Conservation (phyloP, 1,139 yeast species). For the Candida tetrigidarum region DNA sequence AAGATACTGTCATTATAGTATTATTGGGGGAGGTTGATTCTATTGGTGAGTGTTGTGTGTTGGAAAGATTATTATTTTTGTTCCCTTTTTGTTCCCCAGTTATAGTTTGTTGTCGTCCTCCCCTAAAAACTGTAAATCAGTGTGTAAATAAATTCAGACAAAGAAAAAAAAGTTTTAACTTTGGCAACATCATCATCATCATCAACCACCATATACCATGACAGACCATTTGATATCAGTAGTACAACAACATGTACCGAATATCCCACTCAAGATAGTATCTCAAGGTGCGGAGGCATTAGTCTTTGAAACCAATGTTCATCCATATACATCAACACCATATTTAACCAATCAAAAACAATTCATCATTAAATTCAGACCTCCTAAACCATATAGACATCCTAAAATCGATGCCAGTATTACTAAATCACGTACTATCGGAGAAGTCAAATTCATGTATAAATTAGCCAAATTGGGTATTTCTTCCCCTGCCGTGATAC, state of each 20-base stretch:
- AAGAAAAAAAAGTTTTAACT: background rate
- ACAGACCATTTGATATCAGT: slow-evolving; percentile 43
- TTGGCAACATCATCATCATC: background rate
- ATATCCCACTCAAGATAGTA: slow-evolving; percentile 54
- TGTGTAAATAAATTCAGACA: background rate
- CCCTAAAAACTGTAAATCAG: background rate
- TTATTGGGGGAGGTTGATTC: background rate
- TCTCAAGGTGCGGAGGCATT: slow-evolving; percentile 98
- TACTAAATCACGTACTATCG: slow-evolving; percentile 78
- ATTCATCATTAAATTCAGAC: slow-evolving; percentile 82
- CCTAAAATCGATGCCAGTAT: slow-evolving; percentile 76
- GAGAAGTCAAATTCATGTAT: slow-evolving; percentile 80
- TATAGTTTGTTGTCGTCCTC: background rate
- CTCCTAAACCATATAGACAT: slow-evolving; percentile 88
- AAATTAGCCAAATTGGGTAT: slow-evolving; percentile 61
- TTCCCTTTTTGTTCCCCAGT: background rate
- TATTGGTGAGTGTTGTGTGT: background rate
- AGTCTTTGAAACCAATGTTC: slow-evolving; percentile 65
- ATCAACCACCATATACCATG: slow-evolving; percentile 27
- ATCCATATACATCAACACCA: slow-evolving; percentile 64
- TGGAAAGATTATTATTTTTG: background rate
- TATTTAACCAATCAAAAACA: slow-evolving; percentile 27
- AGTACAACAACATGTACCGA: slow-evolving; percentile 48
- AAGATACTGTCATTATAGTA: slow-evolving; percentile 2
- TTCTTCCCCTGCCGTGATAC: slow-evolving; percentile 68